phyloP scores from a whole-genome alignment of 2,329 filamentous ascomycete species.

The Hypoxylon sp. region DNA sequence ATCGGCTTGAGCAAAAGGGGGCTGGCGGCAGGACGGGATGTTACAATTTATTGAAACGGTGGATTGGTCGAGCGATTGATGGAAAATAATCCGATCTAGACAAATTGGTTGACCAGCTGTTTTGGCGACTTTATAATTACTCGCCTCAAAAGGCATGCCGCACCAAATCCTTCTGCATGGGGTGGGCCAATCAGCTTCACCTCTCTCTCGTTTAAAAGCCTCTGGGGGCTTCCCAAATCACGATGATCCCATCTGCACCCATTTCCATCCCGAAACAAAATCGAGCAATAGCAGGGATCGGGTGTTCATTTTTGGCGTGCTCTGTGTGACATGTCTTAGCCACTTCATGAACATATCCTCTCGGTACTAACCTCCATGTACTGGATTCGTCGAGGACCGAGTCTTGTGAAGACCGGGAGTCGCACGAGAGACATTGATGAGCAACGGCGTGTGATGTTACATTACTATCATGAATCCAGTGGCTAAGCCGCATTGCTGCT shows the following conservation, averaged over 20 bases:
- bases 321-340: conserved; percentile 24
- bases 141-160: conserved; percentile 10
- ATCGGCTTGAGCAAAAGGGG: conserved; percentile 30
- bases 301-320: conserved; percentile 16
- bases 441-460: conserved; percentile 2
- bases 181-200: conserved; percentile 17
- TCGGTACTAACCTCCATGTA: too few species aligned
- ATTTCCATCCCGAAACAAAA: conserved; percentile 25
- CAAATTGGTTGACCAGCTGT: conserved; percentile 8
- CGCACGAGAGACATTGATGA: neutral
- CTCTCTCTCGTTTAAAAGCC: conserved; percentile 1
- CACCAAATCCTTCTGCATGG: conserved; percentile 23
- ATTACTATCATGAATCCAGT: neutral
- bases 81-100: conserved; percentile 38
- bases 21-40: conserved; percentile 17
- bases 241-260: conserved; percentile 21
- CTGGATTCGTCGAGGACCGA: conserved; percentile 19
- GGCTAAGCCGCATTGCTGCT: neutral
- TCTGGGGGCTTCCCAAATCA: neutral
- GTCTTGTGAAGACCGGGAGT: neutral
- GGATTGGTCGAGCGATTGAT: conserved; percentile 22
- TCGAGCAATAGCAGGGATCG: conserved; percentile 19
- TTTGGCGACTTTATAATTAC: conserved; percentile 16
- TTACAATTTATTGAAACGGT: conserved; percentile 29
- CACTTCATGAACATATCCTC: conserved; percentile 2